Conservation (phyloP, 371 early-diverging fungal genomes). For the Dichotomocladium elegans region DNA sequence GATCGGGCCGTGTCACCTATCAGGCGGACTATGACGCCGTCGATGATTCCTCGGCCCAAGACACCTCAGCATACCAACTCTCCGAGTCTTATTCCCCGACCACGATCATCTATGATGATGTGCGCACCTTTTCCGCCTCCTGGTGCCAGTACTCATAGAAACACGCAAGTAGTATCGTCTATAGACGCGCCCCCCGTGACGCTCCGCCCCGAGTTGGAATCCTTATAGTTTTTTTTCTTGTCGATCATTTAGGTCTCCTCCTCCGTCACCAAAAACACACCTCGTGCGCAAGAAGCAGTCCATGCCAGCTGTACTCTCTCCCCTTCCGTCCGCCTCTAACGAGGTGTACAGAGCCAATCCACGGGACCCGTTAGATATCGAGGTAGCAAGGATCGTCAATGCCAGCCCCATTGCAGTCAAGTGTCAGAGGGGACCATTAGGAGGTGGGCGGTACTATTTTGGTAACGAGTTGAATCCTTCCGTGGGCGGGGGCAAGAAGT, state of each 20-base stretch:
- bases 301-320: slow-evolving; percentile 15
- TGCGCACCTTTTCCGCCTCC: slow-evolving; percentile 11
- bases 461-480: slow-evolving; percentile 49
- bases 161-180: slow-evolving; percentile 12
- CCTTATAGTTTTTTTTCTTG: no score
- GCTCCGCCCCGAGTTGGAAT: neutral
- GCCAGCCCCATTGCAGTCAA: slow-evolving; percentile 47
- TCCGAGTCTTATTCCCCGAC: slow-evolving; percentile 29
- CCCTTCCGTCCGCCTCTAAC: neutral
- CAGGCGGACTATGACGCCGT: slow-evolving; percentile 33
- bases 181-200: neutral
- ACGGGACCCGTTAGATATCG: slow-evolving; percentile 53
- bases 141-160: no score
- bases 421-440: slow-evolving; percentile 37
- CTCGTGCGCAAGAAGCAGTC: slow-evolving; percentile 27
- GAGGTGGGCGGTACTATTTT: slow-evolving; percentile 56
- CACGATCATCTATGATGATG: slow-evolving; percentile 19
- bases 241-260: neutral
- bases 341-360: slow-evolving; percentile 37
- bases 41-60: slow-evolving; percentile 45
- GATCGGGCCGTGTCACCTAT: slow-evolving; percentile 20
- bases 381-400: slow-evolving; percentile 55
- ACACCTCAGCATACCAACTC: slow-evolving; percentile 27
- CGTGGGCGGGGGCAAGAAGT: slow-evolving; percentile 38
- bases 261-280: slow-evolving; percentile 4